A percentile compares a stretch with the other conserved stretches of the same genome.
phyloP scores from a whole-genome alignment of 1,284 basidiomycete genomes.

The Cryptococcus floricola region DNA sequence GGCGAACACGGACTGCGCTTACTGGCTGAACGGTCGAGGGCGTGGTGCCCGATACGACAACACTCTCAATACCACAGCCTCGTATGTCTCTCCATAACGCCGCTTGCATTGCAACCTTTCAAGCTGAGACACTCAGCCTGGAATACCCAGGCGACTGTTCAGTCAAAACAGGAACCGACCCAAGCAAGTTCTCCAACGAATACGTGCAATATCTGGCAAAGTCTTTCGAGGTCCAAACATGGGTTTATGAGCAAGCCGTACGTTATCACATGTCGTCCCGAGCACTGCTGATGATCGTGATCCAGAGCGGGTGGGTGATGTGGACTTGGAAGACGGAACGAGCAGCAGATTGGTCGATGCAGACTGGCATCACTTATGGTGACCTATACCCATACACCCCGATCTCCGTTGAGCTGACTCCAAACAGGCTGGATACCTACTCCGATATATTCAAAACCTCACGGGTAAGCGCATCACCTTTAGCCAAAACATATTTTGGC shows the following conservation, averaged over 20 bases:
- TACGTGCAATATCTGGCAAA: conserved; percentile 77
- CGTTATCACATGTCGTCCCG: conserved; percentile 3
- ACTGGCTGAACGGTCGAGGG: conserved; percentile 61
- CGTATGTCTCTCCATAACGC: conserved; percentile 30
- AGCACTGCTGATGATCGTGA: conserved; percentile 1
- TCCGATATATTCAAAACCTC: conserved; percentile 35
- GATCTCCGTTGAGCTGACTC: not conserved
- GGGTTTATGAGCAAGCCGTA: conserved; percentile 46
- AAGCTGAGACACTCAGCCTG: conserved; percentile 16
- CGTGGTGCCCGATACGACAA: conserved; percentile 74
- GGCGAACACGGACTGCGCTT: conserved; percentile 38
- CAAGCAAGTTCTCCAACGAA: conserved; percentile 62
- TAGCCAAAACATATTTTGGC: too few relatives aligned
- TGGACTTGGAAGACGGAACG: conserved; percentile 47
- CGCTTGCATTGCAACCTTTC: not conserved
- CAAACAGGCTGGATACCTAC: conserved; percentile 38
- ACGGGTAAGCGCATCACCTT: conserved; percentile 22
- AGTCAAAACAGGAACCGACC: conserved; percentile 62
- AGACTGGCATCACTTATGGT: conserved; percentile 39
- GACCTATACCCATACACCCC: not conserved
- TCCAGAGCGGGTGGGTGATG: conserved; percentile 31
- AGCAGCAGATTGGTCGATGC: conserved; percentile 64
- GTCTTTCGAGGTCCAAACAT: conserved; percentile 77
- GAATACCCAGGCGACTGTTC: conserved; percentile 60
- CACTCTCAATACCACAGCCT: conserved; percentile 37